Base-by-base conservation (phyloP, 192 early-diverging fungal species). In the Backusella mclennaniae region DNA sequence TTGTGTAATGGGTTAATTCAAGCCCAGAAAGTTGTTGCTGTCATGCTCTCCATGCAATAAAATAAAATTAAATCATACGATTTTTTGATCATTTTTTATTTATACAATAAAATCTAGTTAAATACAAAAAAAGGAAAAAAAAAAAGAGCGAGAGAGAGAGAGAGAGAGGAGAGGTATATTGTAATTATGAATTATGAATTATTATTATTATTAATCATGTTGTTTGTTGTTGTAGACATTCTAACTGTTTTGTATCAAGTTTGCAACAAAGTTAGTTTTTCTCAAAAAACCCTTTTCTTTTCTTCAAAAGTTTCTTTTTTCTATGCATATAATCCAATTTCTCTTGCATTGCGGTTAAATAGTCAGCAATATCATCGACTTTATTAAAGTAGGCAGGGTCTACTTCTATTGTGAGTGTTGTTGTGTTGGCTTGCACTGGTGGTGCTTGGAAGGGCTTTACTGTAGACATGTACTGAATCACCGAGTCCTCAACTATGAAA, bases 311-410 rank as follows among this genome's bases (percentile, higher is more conserved):
- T 14, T 71, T 71, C 26, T 49, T 71, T 31, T 71, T 71, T 71
- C 23, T 29, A 49, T 46, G 42, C 3, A 71, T 39, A 23, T 29
- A 49, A 71, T 77, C 63, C 71, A 76, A 72, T 70, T 80, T 80
- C 19, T 73, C 68, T 59, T 80, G 79, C 42, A 80, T 33, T 11
- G 63, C 46, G 19, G 70, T 67, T 21, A 80, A 21, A 59, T 80
- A 80, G 41, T 80, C 75, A n/a, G 72, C 66, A 23, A 80, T 76
- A 21, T 80, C 74, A 68, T 80, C 75, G 21, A 21, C 53, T 35
- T 53, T 76, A 11, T 63, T 76, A 41, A 31, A 56, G 14, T 71
- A 49, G 0, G 42, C 26, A 15, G 70, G 44, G 26, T 76, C 76
- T 17, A 76, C 52, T 41, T 76, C 49, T n/a, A 71, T 44, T 5